These are phyloP conservation scores for Glycine soja DNA, from an alignment of 306 rosid species.

Conservation along the genomic window DNA sequence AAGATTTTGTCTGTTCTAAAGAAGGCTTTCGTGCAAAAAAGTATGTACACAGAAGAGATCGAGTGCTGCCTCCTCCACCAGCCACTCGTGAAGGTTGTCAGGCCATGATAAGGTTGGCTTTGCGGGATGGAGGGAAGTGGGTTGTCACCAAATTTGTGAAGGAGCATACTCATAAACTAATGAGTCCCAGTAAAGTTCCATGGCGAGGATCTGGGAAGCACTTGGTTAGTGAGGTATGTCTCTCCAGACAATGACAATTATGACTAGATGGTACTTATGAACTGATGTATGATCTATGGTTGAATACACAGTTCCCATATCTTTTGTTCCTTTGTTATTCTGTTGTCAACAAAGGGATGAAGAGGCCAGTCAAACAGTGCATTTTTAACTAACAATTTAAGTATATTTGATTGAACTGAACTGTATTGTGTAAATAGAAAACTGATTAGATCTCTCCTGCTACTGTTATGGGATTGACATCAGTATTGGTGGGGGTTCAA, in stretches of 20 bases:
- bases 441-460: not conserved
- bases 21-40: slow-evolving; percentile 82
- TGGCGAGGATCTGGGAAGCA: slow-evolving; percentile 76
- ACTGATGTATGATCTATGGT: not conserved
- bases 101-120: slow-evolving; percentile 78
- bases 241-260: not conserved
- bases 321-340: slow-evolving; percentile 19
- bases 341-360: slow-evolving; percentile 13
- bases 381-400: not conserved
- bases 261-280: slow-evolving; percentile 26
- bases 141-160: slow-evolving; percentile 74
- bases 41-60: slow-evolving; percentile 72
- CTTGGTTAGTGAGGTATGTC: slow-evolving; percentile 73
- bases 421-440: not conserved
- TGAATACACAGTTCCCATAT: not conserved
- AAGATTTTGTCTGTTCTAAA: slow-evolving; percentile 82
- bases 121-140: slow-evolving; percentile 74
- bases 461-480: not conserved
- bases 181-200: slow-evolving; percentile 81
- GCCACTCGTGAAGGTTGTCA: slow-evolving; percentile 78
- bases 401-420: not conserved
- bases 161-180: slow-evolving; percentile 72
- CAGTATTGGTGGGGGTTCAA: not conserved
- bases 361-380: not conserved
- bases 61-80: slow-evolving; percentile 82